Evolutionary conservation across 129 eudicot species (phyloP).

Genomic region (Glebionis coronaria): DNA sequence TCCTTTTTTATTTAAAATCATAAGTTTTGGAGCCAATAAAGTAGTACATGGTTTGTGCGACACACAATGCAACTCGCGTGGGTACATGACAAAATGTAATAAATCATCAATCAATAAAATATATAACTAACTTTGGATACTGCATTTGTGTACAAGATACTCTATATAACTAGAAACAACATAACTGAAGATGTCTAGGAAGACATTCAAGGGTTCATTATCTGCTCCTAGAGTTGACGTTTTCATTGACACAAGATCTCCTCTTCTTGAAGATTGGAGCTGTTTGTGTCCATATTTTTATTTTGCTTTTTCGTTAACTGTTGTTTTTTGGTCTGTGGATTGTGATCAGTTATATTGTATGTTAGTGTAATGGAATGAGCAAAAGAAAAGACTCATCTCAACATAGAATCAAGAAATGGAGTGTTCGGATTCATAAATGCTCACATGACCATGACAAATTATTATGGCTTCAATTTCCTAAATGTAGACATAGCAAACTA

Average conservation of each 20-base stretch:
- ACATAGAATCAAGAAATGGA: not conserved
- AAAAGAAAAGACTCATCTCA: too few species aligned
- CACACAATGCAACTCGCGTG: slow-evolving; percentile 18
- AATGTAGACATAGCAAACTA: slow-evolving; percentile 14
- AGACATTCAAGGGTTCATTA: slow-evolving; percentile 38
- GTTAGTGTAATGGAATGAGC: too few species aligned
- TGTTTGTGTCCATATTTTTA: slow-evolving; percentile 29
- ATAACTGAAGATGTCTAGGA: slow-evolving; percentile 47
- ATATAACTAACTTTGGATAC: too few species aligned
- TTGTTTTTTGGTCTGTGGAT: not conserved
- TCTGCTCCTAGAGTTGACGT: slow-evolving; percentile 66
- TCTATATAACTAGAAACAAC: not conserved
- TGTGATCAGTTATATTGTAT: slow-evolving; percentile 2
- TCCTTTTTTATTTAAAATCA: too few species aligned
- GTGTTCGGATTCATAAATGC: not conserved
- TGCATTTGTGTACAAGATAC: not conserved
- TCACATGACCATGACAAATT: slow-evolving; percentile 7
- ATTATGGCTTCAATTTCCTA: slow-evolving; percentile 20
- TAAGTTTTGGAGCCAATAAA: not conserved
- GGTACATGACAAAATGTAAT: slow-evolving; percentile 18
- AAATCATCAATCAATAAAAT: not conserved
- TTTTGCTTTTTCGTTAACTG: not conserved
- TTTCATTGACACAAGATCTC: slow-evolving; percentile 60
- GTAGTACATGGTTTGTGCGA: slow-evolving; percentile 18
- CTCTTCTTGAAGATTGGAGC: slow-evolving; percentile 85